phyloP scores from a whole-genome alignment of 2,329 filamentous ascomycete genomes.

The Metarhizium album region DNA sequence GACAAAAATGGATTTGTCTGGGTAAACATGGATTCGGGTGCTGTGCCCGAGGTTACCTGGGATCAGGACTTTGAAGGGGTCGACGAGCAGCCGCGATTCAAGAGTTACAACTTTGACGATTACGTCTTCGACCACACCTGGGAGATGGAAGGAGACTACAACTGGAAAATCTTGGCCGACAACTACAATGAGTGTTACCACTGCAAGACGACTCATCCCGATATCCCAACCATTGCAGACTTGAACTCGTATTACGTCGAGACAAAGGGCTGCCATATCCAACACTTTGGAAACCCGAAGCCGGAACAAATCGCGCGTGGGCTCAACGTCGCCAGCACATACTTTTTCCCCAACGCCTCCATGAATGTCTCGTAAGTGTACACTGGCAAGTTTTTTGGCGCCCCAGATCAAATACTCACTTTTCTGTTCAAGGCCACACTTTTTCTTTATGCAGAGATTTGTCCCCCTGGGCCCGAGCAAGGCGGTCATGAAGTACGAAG shows the following conservation, averaged over 20 bases:
- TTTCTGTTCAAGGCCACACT: constrained; percentile 34
- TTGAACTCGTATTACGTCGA: constrained; percentile 43
- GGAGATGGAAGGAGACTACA: constrained; percentile 45
- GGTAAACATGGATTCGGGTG: constrained; percentile 42
- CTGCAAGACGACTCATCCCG: constrained; percentile 48
- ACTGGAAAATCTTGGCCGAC: constrained; percentile 51
- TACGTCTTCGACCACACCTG: constrained; percentile 47
- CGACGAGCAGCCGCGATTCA: constrained; percentile 33
- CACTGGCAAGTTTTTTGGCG: neutral
- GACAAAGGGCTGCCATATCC: constrained; percentile 36
- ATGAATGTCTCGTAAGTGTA: constrained; percentile 38
- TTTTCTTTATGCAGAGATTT: constrained; percentile 54
- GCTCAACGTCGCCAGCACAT: constrained; percentile 34
- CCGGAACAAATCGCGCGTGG: constrained; percentile 37
- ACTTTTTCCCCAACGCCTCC: constrained; percentile 40
- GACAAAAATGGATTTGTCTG: constrained; percentile 46
- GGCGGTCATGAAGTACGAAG: constrained; percentile 50
- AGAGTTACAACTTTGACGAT: constrained; percentile 36
- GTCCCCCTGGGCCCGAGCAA: constrained; percentile 40
- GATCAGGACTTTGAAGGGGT: constrained; percentile 38
- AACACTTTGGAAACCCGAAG: constrained; percentile 36
- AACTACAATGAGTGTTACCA: constrained; percentile 61
- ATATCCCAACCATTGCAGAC: constrained; percentile 45
- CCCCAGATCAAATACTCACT: neutral
- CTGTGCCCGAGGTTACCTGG: constrained; percentile 38